A percentile compares a stretch with the other conserved stretches of the same genome.
These are phyloP conservation scores for Elaphomyces granulatus DNA, from an alignment of 495 filamentous ascomycete species.

Conservation along the genomic window DNA sequence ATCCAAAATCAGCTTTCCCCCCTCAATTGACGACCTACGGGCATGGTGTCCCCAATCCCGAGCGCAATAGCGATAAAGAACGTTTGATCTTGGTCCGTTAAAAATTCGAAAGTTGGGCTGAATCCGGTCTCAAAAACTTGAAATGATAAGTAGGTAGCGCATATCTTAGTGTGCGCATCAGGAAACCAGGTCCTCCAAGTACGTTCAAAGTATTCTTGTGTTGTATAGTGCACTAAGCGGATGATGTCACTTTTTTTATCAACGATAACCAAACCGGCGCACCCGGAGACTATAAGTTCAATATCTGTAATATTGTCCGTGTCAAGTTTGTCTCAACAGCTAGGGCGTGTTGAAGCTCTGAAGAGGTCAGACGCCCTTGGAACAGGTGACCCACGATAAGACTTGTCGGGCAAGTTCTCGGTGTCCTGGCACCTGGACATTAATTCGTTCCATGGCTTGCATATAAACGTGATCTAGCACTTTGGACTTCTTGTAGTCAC, in stretches of 20 bases:
- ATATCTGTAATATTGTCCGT: slow-evolving; percentile 2
- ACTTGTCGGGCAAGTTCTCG: slow-evolving; percentile 3
- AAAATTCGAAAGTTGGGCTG: slow-evolving; percentile 2
- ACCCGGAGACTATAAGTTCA: slow-evolving; percentile 5
- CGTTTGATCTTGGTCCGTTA: no score
- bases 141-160: slow-evolving; percentile 10
- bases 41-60: no score
- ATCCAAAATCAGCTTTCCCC: no score
- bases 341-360: slow-evolving; percentile 4
- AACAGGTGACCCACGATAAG: slow-evolving; percentile 4
- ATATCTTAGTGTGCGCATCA: slow-evolving; percentile 3
- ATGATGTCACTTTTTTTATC: slow-evolving; percentile 22
- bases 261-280: slow-evolving; percentile 3
- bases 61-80: no score
- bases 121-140: slow-evolving; percentile 6
- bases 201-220: slow-evolving; percentile 35
- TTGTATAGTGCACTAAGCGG: slow-evolving; percentile 38
- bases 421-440: background rate
- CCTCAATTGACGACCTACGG: no score
- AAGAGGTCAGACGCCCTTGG: background rate
- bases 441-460: slow-evolving; percentile 18
- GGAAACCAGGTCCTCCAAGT: slow-evolving; percentile 3
- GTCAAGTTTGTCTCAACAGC: slow-evolving; percentile 2
- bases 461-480: slow-evolving; percentile 21
- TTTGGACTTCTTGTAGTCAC: slow-evolving; percentile 8